These are phyloP conservation scores for Meripilus lineatus DNA, from an alignment of 1,284 basidiomycete species.

Conservation along the genomic window DNA sequence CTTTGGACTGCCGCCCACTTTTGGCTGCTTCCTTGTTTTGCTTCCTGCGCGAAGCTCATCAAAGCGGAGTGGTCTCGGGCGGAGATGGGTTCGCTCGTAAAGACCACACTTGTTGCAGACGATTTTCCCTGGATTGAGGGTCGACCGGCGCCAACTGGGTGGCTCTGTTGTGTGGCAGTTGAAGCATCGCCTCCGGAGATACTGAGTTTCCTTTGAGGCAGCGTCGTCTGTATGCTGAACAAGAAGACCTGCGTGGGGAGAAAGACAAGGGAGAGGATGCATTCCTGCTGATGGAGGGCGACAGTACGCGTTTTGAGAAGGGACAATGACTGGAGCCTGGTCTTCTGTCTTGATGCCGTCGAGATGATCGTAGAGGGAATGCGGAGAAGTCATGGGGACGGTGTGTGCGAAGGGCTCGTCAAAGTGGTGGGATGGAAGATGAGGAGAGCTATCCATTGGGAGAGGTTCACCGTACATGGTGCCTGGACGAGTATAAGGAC, in stretches of 20 bases:
- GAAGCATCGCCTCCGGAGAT: constrained; percentile 77
- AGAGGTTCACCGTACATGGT: constrained; percentile 38
- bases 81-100: constrained; percentile 79
- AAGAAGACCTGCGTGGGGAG: constrained; percentile 52
- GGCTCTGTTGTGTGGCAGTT: constrained; percentile 87
- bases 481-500: constrained; percentile 31
- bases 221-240: constrained; percentile 86
- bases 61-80: constrained; percentile 74
- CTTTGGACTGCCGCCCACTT: constrained; percentile 36
- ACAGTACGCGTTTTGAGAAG: constrained; percentile 47
- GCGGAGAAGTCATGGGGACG: constrained; percentile 31
- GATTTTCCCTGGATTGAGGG: constrained; percentile 83
- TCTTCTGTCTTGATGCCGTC: constrained; percentile 62
- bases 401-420: constrained; percentile 30
- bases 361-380: constrained; percentile 43
- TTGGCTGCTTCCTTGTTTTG: constrained; percentile 65
- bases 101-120: constrained; percentile 88
- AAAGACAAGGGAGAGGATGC: constrained; percentile 41
- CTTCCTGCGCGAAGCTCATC: constrained; percentile 79
- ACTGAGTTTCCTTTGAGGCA: constrained; percentile 81
- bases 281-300: constrained; percentile 31
- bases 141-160: constrained; percentile 78
- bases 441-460: constrained; percentile 37
- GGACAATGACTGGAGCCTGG: constrained; percentile 47
- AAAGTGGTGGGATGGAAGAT: constrained; percentile 35